Base-by-base conservation (phyloP, 768 basidiomycete species). In the Sistotremastrum niveocremeum region DNA sequence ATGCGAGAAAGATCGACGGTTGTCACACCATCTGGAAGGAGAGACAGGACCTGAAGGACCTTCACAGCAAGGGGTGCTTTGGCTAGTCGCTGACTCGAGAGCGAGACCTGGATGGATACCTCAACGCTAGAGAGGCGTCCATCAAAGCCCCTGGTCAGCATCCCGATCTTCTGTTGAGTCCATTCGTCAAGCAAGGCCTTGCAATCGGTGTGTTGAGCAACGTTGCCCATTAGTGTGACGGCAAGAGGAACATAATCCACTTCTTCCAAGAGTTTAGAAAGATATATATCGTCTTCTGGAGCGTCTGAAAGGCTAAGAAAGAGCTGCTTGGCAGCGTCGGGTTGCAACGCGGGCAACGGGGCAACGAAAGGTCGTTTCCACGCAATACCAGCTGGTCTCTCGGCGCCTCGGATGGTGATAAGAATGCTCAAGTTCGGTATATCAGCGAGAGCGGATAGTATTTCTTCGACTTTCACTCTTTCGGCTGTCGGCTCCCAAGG, bases 261-360 rank as follows among this genome's bases (percentile, higher is more conserved):
- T 94, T 81, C 68, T 98, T 98, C 69, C 87, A 84, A 57, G 95
- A 98, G 65, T 68, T 82, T n/a, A 59, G 71, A 0, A 77, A 79
- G 0, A 64, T 65, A 7, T 71, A 69, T 3, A 81, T 88, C 51
- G 34, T 49, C 42, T 8, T 51, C 50, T 1, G 57, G 57, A 41
- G 39, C 44, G 3, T 52, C 49, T 42, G 57, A 44, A 31, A 57
- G 49, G 11, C 45, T 46, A 11, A 46, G 42, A 42, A 57, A 61
- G 32, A 60, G 54, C 34, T 46, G 45, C 20, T 46, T 49, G 8
- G 54, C 56, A 8, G 52, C 50, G 8, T 40, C 46, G 7, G 38
- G 41, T 44, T 62, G 52, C 6, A 54, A 49, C 6, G 51, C 45
- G 5, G 37, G 43, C 1, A 59, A 51, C 3, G 45, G 44, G 10